Evolutionary conservation across 1,284 basidiomycete genomes (phyloP), one percentile per base, ranked within the genome.

Genomic region (Ustilago curta): DNA sequence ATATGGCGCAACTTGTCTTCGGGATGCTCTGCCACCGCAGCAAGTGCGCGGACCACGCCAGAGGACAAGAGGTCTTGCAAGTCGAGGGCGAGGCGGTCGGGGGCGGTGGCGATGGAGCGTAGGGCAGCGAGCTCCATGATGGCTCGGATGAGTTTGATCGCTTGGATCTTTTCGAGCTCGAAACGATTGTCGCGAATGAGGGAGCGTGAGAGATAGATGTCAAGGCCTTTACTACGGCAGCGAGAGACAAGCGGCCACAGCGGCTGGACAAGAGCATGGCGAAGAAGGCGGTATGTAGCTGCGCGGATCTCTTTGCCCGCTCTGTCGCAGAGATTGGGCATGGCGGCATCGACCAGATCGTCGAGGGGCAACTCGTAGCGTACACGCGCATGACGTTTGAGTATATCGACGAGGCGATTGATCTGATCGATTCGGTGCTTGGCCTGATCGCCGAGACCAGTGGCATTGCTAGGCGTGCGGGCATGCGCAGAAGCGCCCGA

Each of bases 21-120:
- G 5, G 90, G 88, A 64, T 95, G 93, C 83, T 99, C 95, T 0
- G 95, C 94, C 5, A 96, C 90, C n/a, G 94, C 92, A 51, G 97
- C 91, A 11, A 99, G 86, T 2, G 93, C 91, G 35, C 97, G 90
- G 2, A 83, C 61, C 4, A 91, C 65, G 9, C 77, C 74, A 2
- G 68, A 43, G 2, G 60, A 62, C n/a, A 82, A 35, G 4, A 78
- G 64, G 14, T 73, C 66, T 35, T 71, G 55, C 21, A 70, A 91
- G n/a, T 70, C 66, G 25, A 57, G 52, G 9, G 66, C 53, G 18
- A 55, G 92, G 84, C 27, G 90, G 35, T 77, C 73, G 18, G 69
- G 70, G 27, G 68, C 62, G 9, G 35, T 57, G 58, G 40, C 58
- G 67, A 60, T 58, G 39, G 66, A 61, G 54, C 58, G 73, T 32